Base-by-base conservation (phyloP, 2,329 filamentous ascomycete genomes). In the Diplodia sapinea region DNA sequence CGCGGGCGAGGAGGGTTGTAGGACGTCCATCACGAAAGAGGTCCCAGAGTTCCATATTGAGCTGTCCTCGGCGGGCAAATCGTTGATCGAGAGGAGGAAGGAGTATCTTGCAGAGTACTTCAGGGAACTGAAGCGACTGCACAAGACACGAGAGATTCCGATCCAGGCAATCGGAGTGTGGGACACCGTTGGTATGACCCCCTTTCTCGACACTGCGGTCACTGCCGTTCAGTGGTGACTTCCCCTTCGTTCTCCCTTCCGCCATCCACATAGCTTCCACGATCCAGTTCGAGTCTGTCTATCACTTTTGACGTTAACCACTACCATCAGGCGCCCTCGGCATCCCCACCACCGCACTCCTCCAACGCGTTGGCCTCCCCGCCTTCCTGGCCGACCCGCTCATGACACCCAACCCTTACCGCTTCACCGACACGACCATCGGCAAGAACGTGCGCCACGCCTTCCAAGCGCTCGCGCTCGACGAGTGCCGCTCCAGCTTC, bases 391-490 rank as follows among this genome's bases (percentile, higher is more conserved):
- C 54, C 54, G 67, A 67, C 26, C 36, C 54, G 15, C 11, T 73
- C 76, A 33, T 7, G 23, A 20, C 8, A 2, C 57, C 29, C 1
- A 68, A 68, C 33, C 33, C 51, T 26, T 50, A 47, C 47, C 47
- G 62, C 40, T 83, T 83, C 69, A 80, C 79, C 66, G 79, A 83
- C 72, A 84, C 82, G 4, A 77, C 79, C 62, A 75, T 84, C 65
- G 79, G 78, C 9, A 71, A 73, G 56, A 76, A 77, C 13, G 82
- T 88, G 40, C 82, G 86, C 71, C 81, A 87, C 72, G 86, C 85
- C 0, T 88, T 88, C 71, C 86, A 88, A 26, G 86, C 86, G 0
- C 79, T 88, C 11, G 86, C 86, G 0, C 75, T 88, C 2, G 86
- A 88, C 68, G 86, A 88, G 74, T 82, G 81, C 23, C 82, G 86